Base-by-base conservation (phyloP, 2,329 filamentous ascomycete species). In the Xylaria sp. region DNA sequence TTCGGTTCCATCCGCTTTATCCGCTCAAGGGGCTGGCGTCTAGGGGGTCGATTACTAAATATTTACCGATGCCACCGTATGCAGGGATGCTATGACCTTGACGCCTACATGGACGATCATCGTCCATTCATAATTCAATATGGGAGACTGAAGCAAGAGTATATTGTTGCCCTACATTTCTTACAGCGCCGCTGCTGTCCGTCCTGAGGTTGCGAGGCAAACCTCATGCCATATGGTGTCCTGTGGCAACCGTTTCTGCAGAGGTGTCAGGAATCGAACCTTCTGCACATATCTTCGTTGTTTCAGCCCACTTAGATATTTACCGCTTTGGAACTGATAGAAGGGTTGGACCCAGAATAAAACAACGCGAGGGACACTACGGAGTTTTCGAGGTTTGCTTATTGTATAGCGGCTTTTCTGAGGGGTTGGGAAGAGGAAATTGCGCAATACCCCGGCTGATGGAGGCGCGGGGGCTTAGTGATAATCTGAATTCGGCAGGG, bases 1-100 rank as follows among this genome's bases (percentile, higher is more conserved):
- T 72, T 48, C 63, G 63, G 57, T 64, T 62, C 46, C 64, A 69
- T 12, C 66, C 66, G 31, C 63, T 69, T 20, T 62, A 67, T 58
- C 67, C 63, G 46, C 67, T 69, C 23, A 64, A 56, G 59, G 48
- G 49, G 58, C 52, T 48, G 28, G 33, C 15, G 52, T 46, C 41
- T 33, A 62, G 52, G 48, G 67, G 43, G 58, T 52, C n/a, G 31
- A 55, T 23, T 18, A 13, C 39, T 9, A 28, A 58, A 52, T 0
- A 12, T 18, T 33, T 41, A 48, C 18, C 43, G 4, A 55, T 13
- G 28, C 10, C 49, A 23, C n/a, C 28, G 9, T 62, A n/a, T 62
- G 12, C 49, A 55, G 15, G 23, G 3, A 13, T 49, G 15, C 36
- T 28, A 31, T 54, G 36, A 51, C 8, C 20, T 20, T 54, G n/a